Percentiles rank a stretch among this genome's conserved stretches.
Evolutionary conservation across 225 moss, liverwort and hornwort genomes (phyloP).

Genomic region (Sphagnum contortum): DNA sequence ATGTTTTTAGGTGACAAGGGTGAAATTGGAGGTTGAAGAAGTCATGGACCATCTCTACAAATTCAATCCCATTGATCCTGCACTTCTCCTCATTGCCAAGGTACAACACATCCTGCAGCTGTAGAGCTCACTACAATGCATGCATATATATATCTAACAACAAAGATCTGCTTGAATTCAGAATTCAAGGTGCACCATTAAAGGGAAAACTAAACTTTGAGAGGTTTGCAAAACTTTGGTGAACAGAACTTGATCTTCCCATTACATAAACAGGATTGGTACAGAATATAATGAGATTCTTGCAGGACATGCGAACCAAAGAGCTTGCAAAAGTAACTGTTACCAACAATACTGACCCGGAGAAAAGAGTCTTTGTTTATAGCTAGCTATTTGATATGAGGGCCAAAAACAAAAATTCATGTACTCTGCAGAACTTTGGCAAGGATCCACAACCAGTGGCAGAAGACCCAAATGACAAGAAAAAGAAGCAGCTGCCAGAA

Average conservation of each 20-base stretch:
- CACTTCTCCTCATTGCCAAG: conserved; percentile 16
- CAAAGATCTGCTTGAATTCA: neutral
- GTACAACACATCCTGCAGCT: conserved; percentile 4
- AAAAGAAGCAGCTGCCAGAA: conserved; percentile 8
- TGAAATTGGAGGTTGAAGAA: conserved; percentile 50
- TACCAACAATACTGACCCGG: too few species aligned
- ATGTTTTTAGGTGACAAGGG: conserved; percentile 30
- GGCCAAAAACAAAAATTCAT: too few species aligned
- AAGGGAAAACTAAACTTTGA: too few species aligned
- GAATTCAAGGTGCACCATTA: neutral
- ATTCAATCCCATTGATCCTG: conserved; percentile 29
- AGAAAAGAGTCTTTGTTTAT: too few species aligned
- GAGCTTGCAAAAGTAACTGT: too few species aligned
- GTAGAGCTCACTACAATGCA: neutral
- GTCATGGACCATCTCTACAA: conserved; percentile 62
- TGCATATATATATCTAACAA: neutral
- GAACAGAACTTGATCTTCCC: too few species aligned
- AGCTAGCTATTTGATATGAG: too few species aligned
- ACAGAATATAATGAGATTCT: too few species aligned
- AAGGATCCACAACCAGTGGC: conserved; percentile 20
- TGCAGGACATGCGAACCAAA: too few species aligned
- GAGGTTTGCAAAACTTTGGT: too few species aligned
- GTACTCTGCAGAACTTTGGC: conserved; percentile 21
- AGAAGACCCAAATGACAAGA: conserved; percentile 11
- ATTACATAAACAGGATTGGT: too few species aligned